Conservation (phyloP, 2,329 filamentous ascomycete genomes). For the Lecanicillium sp. region DNA sequence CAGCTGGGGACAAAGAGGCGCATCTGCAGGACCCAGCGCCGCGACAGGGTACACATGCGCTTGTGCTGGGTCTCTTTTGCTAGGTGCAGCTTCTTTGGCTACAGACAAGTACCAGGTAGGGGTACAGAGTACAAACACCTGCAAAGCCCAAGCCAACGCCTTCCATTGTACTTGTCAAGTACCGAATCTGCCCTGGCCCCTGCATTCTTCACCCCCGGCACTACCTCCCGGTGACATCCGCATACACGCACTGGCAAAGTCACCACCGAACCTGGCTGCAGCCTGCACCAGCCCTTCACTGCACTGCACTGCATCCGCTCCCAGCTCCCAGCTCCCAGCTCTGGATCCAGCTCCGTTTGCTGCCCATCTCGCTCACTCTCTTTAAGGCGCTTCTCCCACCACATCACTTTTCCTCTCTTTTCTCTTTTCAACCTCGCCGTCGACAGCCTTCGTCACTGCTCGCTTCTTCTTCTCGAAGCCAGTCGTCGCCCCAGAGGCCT, state of each 20-base stretch:
- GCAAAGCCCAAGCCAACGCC: too few relatives aligned
- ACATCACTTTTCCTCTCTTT: background rate
- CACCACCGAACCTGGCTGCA: background rate
- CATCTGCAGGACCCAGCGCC: slow-evolving; percentile 9
- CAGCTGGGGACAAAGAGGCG: slow-evolving; percentile 9
- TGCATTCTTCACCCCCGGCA: background rate
- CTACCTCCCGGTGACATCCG: background rate
- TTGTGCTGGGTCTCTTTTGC: too few relatives aligned
- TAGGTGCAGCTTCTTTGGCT: too few relatives aligned
- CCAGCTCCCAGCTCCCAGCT: background rate
- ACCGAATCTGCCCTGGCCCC: background rate
- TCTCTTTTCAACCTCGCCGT: slow-evolving; percentile 7
- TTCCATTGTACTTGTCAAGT: too few relatives aligned
- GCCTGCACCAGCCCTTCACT: too few relatives aligned
- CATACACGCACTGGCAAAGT: background rate
- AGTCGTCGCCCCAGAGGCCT: background rate
- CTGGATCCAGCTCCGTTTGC: background rate
- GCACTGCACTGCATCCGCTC: background rate
- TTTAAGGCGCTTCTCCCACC: background rate
- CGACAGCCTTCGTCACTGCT: background rate
- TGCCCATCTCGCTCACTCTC: background rate
- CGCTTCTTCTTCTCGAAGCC: background rate
- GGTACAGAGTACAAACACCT: too few relatives aligned
- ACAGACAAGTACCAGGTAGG: too few relatives aligned
- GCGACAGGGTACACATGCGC: slow-evolving; percentile 10